Evolutionary conservation across 345 rosid species (phyloP).

Genomic region (Linum trigynum): DNA sequence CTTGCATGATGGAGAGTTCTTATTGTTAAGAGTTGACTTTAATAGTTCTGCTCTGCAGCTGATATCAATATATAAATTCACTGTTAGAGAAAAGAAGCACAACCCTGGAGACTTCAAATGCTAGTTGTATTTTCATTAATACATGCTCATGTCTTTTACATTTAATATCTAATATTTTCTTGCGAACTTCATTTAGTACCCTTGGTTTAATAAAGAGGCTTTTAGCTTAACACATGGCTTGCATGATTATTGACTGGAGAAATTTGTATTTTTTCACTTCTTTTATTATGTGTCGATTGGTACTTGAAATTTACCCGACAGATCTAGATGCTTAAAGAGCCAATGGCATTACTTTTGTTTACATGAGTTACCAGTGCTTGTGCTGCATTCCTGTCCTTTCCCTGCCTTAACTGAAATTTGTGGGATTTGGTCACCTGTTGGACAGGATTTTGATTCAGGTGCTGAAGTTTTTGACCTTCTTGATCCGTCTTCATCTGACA

Average conservation of each 20-base stretch:
- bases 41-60: no score
- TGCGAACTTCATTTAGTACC: background rate
- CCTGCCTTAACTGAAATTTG: background rate
- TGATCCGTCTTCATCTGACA: constrained; percentile 53
- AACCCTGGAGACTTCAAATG: background rate
- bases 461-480: constrained; percentile 44
- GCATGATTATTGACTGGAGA: constrained; percentile 4
- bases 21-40: no score
- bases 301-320: background rate
- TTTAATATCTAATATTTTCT: background rate
- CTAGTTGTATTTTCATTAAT: no score
- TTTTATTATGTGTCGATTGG: background rate
- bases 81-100: background rate
- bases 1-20: background rate
- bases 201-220: background rate
- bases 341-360: background rate
- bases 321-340: background rate
- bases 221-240: background rate
- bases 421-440: constrained; percentile 2
- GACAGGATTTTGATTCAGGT: constrained; percentile 53
- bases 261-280: background rate
- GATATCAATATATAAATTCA: no score
- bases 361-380: background rate
- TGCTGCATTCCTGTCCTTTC: background rate
- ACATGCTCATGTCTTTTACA: background rate